Base-by-base conservation (phyloP, 768 basidiomycete genomes). In the Lanmaoa rubissima region DNA sequence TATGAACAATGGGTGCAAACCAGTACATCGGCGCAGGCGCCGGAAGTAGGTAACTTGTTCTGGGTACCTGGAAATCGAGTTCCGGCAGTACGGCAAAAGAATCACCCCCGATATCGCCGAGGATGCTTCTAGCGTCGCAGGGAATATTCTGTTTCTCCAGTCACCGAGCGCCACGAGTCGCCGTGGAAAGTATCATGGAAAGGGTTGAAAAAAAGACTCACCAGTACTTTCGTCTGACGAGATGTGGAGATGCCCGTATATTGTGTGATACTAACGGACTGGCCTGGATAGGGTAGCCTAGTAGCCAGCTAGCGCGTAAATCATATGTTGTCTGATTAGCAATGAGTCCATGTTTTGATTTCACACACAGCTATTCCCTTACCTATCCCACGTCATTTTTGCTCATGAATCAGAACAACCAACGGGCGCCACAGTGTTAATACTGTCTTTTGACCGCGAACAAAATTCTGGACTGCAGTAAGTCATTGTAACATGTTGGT, bases 321-420 rank as follows among this genome's bases (percentile, higher is more conserved):
- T 43, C 48, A 24, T 26, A 24, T 24, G 21, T n/a, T 19, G n/a
- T 31, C 8, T 28, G 26, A 50, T 31, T n/a, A 24, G 21, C 48
- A 6, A 26, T 3, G 7, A 13, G 48, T 4, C 26, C 10, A n/a
- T 17, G 5, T 11, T 45, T 38, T 36, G n/a, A n/a, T 51, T 36
- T 52, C 35, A 34, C 45, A 42, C 54, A 59, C 45, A 40, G 28
- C 35, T 19, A 49, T 24, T 3, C 13, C 39, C 42, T 34, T 24
- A 24, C 14, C 9, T 48, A 16, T 60, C 52, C 61, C 67, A 70
- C 68, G 67, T 68, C 58, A 48, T 52, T 45, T 32, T 48, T 54
- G 57, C 55, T 52, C 55, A 65, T 69, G 67, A 55, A 24, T 24
- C 21, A 24, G 21, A 24, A 35, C 65, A 19, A n/a, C 50, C 48